phyloP scores from a whole-genome alignment of 805 yeast species.

The Pichia gijzeniarum region DNA sequence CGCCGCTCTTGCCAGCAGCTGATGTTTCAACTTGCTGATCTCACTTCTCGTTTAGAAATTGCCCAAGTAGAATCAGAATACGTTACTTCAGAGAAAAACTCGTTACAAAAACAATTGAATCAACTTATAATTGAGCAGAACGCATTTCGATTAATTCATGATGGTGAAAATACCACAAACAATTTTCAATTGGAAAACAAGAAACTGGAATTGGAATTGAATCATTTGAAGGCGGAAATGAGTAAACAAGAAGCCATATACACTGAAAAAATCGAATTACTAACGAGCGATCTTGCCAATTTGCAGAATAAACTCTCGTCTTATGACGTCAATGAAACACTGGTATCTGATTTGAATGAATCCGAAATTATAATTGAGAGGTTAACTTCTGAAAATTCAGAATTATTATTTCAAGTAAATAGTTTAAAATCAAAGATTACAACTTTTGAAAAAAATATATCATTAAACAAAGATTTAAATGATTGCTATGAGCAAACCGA shows the following conservation, averaged over 20 bases:
- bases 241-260: not conserved
- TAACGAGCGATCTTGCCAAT: slow-evolving; percentile 20
- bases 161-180: slow-evolving; percentile 20
- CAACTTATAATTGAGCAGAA: slow-evolving; percentile 29
- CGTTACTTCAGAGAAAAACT: slow-evolving; percentile 28
- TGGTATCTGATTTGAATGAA: not conserved
- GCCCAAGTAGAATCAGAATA: slow-evolving; percentile 43
- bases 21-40: not conserved
- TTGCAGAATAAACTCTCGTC: slow-evolving; percentile 15
- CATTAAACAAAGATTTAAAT: not conserved
- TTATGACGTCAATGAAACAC: not conserved
- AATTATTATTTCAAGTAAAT: not conserved
- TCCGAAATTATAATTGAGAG: slow-evolving; percentile 14
- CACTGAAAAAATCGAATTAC: slow-evolving; percentile 13
- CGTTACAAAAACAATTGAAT: slow-evolving; percentile 18
- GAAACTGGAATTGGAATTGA: slow-evolving; percentile 17
- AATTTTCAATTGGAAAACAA: slow-evolving; percentile 26
- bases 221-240: slow-evolving; percentile 27
- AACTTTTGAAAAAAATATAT: not conserved
- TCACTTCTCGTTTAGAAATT: slow-evolving; percentile 22
- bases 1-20: not conserved
- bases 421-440: not conserved
- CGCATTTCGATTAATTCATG: slow-evolving; percentile 15
- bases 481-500: slow-evolving; percentile 3
- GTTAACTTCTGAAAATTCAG: slow-evolving; percentile 21